phyloP scores from a whole-genome alignment of 2,329 filamentous ascomycete genomes.

The Fusarium sarcochroum region DNA sequence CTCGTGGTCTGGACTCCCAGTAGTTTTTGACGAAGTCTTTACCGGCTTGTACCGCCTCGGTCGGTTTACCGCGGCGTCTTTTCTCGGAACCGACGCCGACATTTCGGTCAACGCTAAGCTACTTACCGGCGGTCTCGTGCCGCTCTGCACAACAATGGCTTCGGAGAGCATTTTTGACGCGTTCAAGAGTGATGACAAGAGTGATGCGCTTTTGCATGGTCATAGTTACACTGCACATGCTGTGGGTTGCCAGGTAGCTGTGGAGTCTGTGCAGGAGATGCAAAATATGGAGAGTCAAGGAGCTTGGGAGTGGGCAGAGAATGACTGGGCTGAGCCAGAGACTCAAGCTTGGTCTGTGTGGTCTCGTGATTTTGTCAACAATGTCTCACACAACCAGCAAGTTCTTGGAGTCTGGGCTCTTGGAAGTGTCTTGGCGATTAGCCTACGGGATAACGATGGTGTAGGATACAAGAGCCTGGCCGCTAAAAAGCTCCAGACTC shows the following conservation, averaged over 20 bases:
- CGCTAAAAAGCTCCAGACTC: constrained; percentile 59
- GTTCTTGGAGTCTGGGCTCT: constrained; percentile 80
- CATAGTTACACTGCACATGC: constrained; percentile 91
- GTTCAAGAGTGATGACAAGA: constrained; percentile 80
- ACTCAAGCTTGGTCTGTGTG: constrained; percentile 75
- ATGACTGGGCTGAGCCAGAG: constrained; percentile 25
- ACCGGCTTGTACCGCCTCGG: constrained; percentile 88
- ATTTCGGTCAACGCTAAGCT: constrained; percentile 88
- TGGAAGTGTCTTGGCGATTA: constrained; percentile 80
- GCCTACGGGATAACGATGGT: constrained; percentile 58
- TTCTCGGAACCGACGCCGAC: constrained; percentile 78
- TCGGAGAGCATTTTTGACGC: constrained; percentile 80
- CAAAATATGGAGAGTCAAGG: constrained; percentile 67
- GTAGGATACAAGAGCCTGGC: constrained; percentile 64
- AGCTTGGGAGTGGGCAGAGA: constrained; percentile 63
- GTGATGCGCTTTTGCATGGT: constrained; percentile 83
- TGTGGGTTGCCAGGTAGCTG: constrained; percentile 83
- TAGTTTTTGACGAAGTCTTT: constrained; percentile 91
- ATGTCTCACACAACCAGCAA: constrained; percentile 67
- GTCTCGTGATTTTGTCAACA: constrained; percentile 71
- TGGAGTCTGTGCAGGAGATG: constrained; percentile 75
- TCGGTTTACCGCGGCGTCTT: constrained; percentile 76
- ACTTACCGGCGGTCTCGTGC: constrained; percentile 83
- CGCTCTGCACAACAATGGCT: constrained; percentile 81
- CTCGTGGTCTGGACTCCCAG: constrained; percentile 80